A percentile compares a stretch with the other conserved stretches of the same genome.
phyloP scores from a whole-genome alignment of 73 alveolate species.

The Effrenium voratum region DNA sequence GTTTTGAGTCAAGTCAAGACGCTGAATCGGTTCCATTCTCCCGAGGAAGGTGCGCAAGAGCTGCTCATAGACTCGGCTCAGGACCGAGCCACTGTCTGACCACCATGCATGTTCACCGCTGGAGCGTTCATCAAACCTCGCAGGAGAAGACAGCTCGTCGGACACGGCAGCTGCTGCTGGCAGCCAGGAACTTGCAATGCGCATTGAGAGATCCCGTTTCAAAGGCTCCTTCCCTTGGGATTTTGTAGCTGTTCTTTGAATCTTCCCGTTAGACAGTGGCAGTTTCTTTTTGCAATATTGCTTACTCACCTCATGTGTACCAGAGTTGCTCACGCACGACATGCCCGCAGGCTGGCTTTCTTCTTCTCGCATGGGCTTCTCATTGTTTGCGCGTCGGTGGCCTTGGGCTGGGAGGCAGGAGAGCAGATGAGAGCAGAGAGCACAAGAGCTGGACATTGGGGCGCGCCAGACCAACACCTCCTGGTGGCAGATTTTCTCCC shows the following conservation, averaged over 20 bases:
- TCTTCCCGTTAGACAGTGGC: background rate
- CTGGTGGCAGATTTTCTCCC: slow-evolving; percentile 77
- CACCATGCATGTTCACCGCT: too few relatives aligned
- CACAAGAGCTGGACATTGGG: background rate
- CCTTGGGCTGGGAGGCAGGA: slow-evolving; percentile 37
- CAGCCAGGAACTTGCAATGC: slow-evolving; percentile 28
- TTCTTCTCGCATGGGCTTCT: slow-evolving; percentile 78
- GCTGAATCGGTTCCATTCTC: too few relatives aligned
- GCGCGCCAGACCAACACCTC: slow-evolving; percentile 28
- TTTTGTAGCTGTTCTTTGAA: background rate
- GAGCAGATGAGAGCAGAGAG: background rate
- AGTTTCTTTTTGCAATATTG: background rate
- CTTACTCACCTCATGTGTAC: background rate
- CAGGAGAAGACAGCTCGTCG: slow-evolving; percentile 77
- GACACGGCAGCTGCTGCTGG: slow-evolving; percentile 64
- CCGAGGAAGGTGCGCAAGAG: slow-evolving; percentile 86
- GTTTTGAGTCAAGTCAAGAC: too few relatives aligned
- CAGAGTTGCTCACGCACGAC: background rate
- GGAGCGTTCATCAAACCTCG: too few relatives aligned
- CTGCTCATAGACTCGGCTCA: slow-evolving; percentile 82
- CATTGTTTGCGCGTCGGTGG: slow-evolving; percentile 49
- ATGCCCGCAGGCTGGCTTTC: slow-evolving; percentile 51
- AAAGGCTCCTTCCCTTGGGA: background rate
- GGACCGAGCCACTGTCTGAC: background rate
- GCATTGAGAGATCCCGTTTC: background rate